Evolutionary conservation across 371 early-diverging fungal species (phyloP).

Genomic region (Rhizopus microsporus): DNA sequence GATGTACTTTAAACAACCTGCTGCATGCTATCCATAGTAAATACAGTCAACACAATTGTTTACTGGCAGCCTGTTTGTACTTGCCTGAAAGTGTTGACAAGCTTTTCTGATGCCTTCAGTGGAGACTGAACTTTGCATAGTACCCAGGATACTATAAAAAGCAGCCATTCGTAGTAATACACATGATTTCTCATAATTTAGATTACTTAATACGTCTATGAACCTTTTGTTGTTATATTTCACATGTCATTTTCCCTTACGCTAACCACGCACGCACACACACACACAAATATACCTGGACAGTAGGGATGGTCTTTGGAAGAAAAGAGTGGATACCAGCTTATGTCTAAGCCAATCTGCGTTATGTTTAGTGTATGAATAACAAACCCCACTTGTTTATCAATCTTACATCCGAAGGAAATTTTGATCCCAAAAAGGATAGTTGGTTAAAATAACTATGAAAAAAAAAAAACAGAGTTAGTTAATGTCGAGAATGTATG

Average conservation of each 20-base stretch:
- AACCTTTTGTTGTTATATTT: not conserved
- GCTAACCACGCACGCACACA: not conserved
- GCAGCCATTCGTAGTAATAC: conserved; percentile 85
- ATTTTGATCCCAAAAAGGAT: conserved; percentile 40
- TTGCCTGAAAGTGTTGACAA: conserved; percentile 75
- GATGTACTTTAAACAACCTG: conserved; percentile 75
- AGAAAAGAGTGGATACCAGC: conserved; percentile 26
- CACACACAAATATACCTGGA: conserved; percentile 11
- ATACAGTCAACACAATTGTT: not conserved
- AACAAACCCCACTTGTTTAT: not conserved
- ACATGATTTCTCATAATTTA: conserved; percentile 81
- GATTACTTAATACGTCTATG: conserved; percentile 42
- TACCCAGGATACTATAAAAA: conserved; percentile 77
- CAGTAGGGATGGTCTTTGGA: conserved; percentile 7
- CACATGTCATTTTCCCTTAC: conserved; percentile 14
- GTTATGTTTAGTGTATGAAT: conserved; percentile 5
- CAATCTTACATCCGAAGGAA: conserved; percentile 44
- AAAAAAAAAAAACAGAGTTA: not conserved
- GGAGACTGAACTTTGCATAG: conserved; percentile 59
- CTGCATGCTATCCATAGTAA: conserved; percentile 58
- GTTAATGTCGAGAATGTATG: not conserved
- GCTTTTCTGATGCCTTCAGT: conserved; percentile 77
- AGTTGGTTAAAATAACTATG: conserved; percentile 49
- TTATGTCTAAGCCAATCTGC: conserved; percentile 18
- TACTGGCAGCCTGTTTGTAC: not conserved